phyloP scores from a whole-genome alignment of 2,329 filamentous ascomycete genomes.

The Meredithiella fracta region DNA sequence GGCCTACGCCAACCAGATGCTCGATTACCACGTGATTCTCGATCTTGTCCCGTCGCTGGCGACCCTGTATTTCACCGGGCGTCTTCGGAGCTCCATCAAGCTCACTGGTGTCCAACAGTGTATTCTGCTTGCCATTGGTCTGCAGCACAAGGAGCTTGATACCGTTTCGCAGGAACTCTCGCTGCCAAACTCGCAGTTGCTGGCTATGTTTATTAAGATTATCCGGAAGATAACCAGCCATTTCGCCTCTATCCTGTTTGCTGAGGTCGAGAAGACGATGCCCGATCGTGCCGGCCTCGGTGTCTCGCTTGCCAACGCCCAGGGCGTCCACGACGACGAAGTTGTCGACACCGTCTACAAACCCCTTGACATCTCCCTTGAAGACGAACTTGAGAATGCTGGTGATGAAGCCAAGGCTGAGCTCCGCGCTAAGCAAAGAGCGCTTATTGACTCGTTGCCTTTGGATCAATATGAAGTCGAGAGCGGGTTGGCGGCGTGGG shows the following conservation, averaged over 20 bases:
- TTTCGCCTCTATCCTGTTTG: constrained; percentile 59
- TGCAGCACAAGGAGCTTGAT: constrained; percentile 80
- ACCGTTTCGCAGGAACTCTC: constrained; percentile 62
- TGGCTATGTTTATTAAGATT: constrained; percentile 97
- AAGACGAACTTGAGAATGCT: constrained; percentile 72
- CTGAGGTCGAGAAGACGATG: constrained; percentile 52
- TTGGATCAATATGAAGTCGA: constrained; percentile 64
- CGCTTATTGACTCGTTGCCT: constrained; percentile 78
- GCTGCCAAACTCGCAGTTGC: constrained; percentile 58
- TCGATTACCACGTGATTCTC: constrained; percentile 94
- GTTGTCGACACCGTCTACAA: constrained; percentile 48
- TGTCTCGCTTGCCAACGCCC: constrained; percentile 41
- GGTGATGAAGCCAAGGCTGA: constrained; percentile 58
- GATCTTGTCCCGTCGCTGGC: constrained; percentile 79
- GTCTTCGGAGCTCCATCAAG: constrained; percentile 48
- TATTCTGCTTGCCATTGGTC: constrained; percentile 74
- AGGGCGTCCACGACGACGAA: constrained; percentile 53
- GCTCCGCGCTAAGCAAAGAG: constrained; percentile 64
- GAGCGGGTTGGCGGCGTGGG: constrained; percentile 45
- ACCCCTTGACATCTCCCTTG: constrained; percentile 52
- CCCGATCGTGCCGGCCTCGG: constrained; percentile 41
- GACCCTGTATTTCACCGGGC: constrained; percentile 67
- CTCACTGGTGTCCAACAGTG: constrained; percentile 72
- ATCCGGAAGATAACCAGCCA: constrained; percentile 70
- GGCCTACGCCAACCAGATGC: constrained; percentile 88